phyloP scores from a whole-genome alignment of 1,284 basidiomycete species.

The Ganoderma leucocontextum region DNA sequence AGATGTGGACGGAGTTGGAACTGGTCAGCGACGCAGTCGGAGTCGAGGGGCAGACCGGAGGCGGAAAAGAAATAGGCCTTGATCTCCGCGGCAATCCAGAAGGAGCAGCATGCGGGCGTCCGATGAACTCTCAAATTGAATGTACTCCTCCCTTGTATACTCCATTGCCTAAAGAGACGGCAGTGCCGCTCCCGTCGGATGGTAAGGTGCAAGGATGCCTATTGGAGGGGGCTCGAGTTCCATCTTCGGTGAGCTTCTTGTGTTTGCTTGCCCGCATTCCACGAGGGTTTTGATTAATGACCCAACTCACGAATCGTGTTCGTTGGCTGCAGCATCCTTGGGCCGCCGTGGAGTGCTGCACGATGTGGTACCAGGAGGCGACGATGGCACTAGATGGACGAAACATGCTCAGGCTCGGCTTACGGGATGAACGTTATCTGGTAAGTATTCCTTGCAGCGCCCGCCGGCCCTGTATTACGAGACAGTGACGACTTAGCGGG shows the following conservation, averaged over 20 bases:
- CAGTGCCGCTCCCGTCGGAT: slow-evolving; percentile 26
- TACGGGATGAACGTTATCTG: not conserved
- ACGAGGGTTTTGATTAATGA: slow-evolving; percentile 27
- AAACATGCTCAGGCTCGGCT: not conserved
- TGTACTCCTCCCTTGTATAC: not conserved
- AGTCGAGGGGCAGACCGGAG: not conserved
- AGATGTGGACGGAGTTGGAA: not conserved
- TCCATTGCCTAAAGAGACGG: not conserved
- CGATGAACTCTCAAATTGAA: slow-evolving; percentile 12
- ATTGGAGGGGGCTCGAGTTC: not conserved
- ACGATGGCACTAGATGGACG: not conserved
- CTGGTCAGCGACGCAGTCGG: not conserved
- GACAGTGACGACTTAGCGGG: not conserved
- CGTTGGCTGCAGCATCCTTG: not conserved
- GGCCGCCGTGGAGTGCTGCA: not conserved
- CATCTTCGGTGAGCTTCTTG: slow-evolving; percentile 8
- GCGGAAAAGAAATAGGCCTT: not conserved
- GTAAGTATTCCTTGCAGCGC: not conserved
- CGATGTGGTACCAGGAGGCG: not conserved
- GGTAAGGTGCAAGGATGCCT: slow-evolving; percentile 1
- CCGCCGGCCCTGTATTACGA: slow-evolving; percentile 1
- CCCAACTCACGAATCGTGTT: not conserved
- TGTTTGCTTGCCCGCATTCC: slow-evolving; percentile 17
- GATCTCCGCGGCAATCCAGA: slow-evolving; percentile 18
- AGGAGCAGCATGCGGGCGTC: not conserved